Base-by-base conservation (phyloP, 202 grass and related monocot genomes). In the Miscanthus sacchariflorus region DNA sequence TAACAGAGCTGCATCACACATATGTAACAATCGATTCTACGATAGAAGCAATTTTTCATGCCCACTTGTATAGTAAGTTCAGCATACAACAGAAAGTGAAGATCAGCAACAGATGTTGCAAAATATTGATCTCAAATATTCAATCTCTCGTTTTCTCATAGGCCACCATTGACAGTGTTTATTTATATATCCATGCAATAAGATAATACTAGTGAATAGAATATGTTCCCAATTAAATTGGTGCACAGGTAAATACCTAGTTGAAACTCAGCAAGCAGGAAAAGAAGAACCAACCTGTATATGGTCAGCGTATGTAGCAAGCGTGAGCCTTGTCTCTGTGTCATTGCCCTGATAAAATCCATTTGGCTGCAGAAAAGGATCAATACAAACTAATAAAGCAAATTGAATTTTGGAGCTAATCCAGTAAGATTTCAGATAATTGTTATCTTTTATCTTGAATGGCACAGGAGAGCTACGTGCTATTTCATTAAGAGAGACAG, bases 271-370 rank as follows among this genome's bases (percentile, higher is more conserved):
- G 38, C 30, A 21, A 44, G 49, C 48, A 40, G 23, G 61, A 85
- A 21, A 59, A 81, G 56, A 24, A 78, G 76, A 83, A n/a, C 14
- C 24, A 82, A 98, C 96, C 93, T 98, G 90, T 90, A 98, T 98
- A 77, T 95, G 89, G 54, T 98, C 93, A 54, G 93, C 77, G 48
- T 79, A 98, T 76, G 88, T 71, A 68, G 92, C 93, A 42, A 98
- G 92, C 13, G 90, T 74, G 15, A 21, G 40, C 76, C 90, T 89
- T 27, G 75, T 98, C 84, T 92, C 89, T 83, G 75, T 90, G 94
- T 95, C 86, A 70, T 79, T 94, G 76, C 96, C 96, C 70, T 98
- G 93, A 85, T 94, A 87, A 87, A 87, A 98, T 88, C 90, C 96
- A 89, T 98, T 98, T 5, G 96, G 93, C 96, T 98, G 85, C 84